phyloP scores from a whole-genome alignment of 345 rosid species.

The Raphanus sativus region DNA sequence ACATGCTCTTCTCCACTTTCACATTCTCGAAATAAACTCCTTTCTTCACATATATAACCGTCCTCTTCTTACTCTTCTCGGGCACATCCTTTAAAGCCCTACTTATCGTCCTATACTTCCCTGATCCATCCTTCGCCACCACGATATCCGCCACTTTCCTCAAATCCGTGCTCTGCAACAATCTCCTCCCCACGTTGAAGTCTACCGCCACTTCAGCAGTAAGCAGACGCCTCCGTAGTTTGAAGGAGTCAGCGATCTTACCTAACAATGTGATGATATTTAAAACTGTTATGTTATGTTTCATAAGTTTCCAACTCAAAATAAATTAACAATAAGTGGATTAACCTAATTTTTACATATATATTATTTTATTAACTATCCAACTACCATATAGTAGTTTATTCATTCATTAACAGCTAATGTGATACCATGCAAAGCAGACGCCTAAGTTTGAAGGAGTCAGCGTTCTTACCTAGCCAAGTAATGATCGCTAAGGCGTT shows the following conservation, averaged over 20 bases:
- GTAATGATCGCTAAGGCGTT: slow-evolving; percentile 71
- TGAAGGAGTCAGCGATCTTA: slow-evolving; percentile 46
- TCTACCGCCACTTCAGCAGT: slow-evolving; percentile 20
- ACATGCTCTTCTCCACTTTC: slow-evolving; percentile 58
- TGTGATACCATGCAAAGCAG: too few relatives aligned
- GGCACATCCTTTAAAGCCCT: slow-evolving; percentile 64
- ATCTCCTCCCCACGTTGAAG: slow-evolving; percentile 30
- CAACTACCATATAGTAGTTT: neutral
- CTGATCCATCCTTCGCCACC: slow-evolving; percentile 72
- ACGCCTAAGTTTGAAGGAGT: neutral
- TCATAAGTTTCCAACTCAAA: neutral
- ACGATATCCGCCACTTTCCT: slow-evolving; percentile 59
- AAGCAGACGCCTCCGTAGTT: slow-evolving; percentile 55
- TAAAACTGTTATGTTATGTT: neutral
- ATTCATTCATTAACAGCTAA: neutral
- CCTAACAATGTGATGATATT: neutral
- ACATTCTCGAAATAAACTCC: slow-evolving; percentile 72
- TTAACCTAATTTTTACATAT: neutral
- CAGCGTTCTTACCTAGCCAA: slow-evolving; percentile 43
- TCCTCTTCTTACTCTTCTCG: slow-evolving; percentile 53
- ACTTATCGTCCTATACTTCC: slow-evolving; percentile 64
- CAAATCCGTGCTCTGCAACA: slow-evolving; percentile 45
- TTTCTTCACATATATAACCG: slow-evolving; percentile 70
- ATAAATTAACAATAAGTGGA: neutral
- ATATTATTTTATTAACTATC: neutral